Percentiles rank a stretch among this genome's conserved stretches.
phyloP scores from a whole-genome alignment of 768 basidiomycete genomes.

The Mycena rebaudengoi region DNA sequence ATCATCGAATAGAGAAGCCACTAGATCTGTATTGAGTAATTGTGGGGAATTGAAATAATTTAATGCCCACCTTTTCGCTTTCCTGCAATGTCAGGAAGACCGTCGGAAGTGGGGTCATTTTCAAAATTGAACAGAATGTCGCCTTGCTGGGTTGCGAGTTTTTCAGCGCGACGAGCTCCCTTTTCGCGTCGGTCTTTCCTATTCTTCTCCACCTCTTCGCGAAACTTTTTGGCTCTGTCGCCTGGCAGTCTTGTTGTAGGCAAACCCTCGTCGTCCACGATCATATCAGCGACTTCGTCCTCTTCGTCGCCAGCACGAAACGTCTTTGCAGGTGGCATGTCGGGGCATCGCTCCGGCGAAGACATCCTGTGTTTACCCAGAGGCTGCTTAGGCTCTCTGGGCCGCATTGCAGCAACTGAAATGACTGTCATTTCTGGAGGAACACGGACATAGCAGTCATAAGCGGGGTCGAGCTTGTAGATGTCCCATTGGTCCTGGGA shows the following conservation, averaged over 20 bases:
- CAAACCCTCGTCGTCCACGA: conserved; percentile 47
- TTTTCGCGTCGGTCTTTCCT: conserved; percentile 43
- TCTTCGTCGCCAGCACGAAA: conserved; percentile 42
- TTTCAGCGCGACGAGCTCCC: conserved; percentile 36
- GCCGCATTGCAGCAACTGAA: conserved; percentile 31
- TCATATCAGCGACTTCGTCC: conserved; percentile 61
- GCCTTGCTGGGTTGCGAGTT: conserved; percentile 25
- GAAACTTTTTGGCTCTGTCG: conserved; percentile 32
- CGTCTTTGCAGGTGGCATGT: conserved; percentile 32
- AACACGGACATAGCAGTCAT: conserved; percentile 66
- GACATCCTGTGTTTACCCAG: conserved; percentile 28
- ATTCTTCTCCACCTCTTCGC: conserved; percentile 44
- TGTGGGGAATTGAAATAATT: background rate
- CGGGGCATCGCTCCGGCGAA: conserved; percentile 27
- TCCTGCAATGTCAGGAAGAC: conserved; percentile 30
- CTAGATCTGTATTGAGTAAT: conserved; percentile 28
- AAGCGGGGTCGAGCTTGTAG: conserved; percentile 81
- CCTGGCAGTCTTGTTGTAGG: conserved; percentile 24
- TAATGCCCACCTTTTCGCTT: conserved; percentile 61
- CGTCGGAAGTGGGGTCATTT: conserved; percentile 27
- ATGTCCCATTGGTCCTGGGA: conserved; percentile 88
- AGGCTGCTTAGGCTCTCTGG: conserved; percentile 31
- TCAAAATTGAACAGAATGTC: background rate
- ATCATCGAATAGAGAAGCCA: conserved; percentile 43
- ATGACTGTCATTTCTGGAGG: conserved; percentile 49